Percentiles rank a stretch among this genome's conserved stretches.
Evolutionary conservation across 352 stramenopile species (phyloP).

Genomic region (Paralagenidium karlingii): DNA sequence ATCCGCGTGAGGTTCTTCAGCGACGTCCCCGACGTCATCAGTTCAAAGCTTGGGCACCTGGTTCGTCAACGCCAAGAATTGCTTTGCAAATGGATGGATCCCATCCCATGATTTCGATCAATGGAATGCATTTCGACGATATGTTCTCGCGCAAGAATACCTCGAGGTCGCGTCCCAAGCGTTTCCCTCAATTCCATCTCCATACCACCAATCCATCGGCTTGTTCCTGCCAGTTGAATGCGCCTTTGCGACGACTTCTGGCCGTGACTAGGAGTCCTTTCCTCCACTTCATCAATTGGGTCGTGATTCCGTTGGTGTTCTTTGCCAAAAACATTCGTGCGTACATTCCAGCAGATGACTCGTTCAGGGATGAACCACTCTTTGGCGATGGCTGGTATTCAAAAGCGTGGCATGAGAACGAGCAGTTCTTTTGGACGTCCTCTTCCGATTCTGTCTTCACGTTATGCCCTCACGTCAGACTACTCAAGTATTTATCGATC

Average conservation of each 20-base stretch:
- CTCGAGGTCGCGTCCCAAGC: constrained; percentile 29
- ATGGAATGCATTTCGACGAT: no score
- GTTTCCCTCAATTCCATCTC: constrained; percentile 27
- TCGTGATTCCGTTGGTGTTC: constrained; percentile 20
- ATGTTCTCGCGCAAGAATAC: constrained; percentile 18
- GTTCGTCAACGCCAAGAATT: no score
- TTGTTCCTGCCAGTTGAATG: no score
- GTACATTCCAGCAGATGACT: constrained; percentile 14
- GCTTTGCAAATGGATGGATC: no score
- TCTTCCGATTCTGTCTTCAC: constrained; percentile 12
- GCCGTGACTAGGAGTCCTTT: constrained; percentile 18
- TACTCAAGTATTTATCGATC: no score
- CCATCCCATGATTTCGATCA: no score
- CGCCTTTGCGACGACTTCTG: no score
- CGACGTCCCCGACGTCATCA: no score
- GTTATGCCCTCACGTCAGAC: constrained; percentile 20
- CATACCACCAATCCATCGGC: no score
- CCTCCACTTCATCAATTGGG: constrained; percentile 8
- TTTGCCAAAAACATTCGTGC: constrained; percentile 14
- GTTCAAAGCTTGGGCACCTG: no score
- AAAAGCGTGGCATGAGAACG: constrained; percentile 30
- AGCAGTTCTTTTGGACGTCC: constrained; percentile 19
- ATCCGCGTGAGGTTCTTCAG: no score
- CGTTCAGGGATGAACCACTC: constrained; percentile 15
- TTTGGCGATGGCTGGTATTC: constrained; percentile 27